phyloP scores from a whole-genome alignment of 306 rosid genomes.

The Acacia crassicarpa region DNA sequence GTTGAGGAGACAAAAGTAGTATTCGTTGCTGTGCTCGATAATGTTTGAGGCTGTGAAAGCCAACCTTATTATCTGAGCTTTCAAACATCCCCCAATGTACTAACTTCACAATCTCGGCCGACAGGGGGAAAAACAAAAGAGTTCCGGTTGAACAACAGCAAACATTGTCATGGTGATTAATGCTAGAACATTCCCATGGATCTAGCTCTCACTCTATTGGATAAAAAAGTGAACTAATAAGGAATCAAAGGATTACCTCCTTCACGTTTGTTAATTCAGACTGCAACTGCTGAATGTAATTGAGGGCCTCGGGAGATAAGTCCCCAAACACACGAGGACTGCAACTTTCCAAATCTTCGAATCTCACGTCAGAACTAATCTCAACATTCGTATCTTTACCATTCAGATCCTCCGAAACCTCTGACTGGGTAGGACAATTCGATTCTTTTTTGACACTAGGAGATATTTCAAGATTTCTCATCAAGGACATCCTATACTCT shows the following conservation, averaged over 20 bases:
- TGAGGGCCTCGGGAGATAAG: slow-evolving; percentile 75
- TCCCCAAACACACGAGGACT: slow-evolving; percentile 52
- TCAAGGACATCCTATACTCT: slow-evolving; percentile 82
- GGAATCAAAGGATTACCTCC: slow-evolving; percentile 52
- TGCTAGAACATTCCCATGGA: neutral
- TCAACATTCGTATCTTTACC: slow-evolving; percentile 33
- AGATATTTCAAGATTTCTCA: slow-evolving; percentile 77
- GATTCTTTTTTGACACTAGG: slow-evolving; percentile 28
- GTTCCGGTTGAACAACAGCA: neutral
- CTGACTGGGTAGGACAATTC: slow-evolving; percentile 22
- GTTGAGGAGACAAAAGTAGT: neutral
- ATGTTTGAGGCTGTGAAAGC: slow-evolving; percentile 1
- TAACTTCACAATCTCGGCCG: neutral
- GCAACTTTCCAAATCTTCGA: slow-evolving; percentile 41
- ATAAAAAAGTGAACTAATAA: slow-evolving; percentile 4
- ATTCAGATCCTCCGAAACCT: slow-evolving; percentile 37
- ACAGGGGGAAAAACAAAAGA: neutral
- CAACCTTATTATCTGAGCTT: neutral
- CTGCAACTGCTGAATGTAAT: slow-evolving; percentile 70
- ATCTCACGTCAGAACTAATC: slow-evolving; percentile 35
- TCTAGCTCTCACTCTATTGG: slow-evolving; percentile 8
- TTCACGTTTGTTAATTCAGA: slow-evolving; percentile 57
- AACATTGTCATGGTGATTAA: neutral
- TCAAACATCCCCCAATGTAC: neutral
- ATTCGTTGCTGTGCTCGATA: neutral